A percentile compares a stretch with the other conserved stretches of the same genome.
Conservation (phyloP, 306 rosid species). For the Vicia villosa region DNA sequence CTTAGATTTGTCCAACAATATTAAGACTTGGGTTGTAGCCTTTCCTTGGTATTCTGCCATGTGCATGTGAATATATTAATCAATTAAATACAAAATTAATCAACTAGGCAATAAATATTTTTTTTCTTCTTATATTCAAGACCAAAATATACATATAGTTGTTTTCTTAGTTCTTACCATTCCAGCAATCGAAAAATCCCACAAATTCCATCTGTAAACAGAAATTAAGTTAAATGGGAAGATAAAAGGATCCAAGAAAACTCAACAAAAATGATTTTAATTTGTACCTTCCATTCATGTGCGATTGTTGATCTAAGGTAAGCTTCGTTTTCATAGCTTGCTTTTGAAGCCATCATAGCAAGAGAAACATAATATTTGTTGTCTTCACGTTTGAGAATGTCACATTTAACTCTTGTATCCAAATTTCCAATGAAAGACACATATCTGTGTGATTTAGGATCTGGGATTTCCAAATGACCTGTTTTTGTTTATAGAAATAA, state of each 20-base stretch:
- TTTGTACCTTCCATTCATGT: conserved; percentile 60
- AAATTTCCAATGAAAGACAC: conserved; percentile 58
- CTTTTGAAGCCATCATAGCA: conserved; percentile 74
- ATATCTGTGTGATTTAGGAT: conserved; percentile 42
- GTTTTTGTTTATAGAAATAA: background rate
- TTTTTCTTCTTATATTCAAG: background rate
- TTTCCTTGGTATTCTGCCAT: conserved; percentile 63
- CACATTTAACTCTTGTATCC: conserved; percentile 52
- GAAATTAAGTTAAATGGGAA: background rate
- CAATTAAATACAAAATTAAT: background rate
- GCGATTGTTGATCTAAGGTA: conserved; percentile 42
- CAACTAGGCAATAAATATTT: no score
- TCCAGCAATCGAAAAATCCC: conserved; percentile 71
- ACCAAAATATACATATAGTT: background rate
- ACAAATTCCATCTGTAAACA: conserved; percentile 63
- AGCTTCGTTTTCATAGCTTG: conserved; percentile 59
- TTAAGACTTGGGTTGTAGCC: conserved; percentile 61
- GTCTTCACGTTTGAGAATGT: conserved; percentile 49
- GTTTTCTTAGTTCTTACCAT: conserved; percentile 50
- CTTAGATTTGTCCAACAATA: conserved; percentile 50
- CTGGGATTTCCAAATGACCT: conserved; percentile 53
- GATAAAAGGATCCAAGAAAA: background rate
- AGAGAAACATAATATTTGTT: conserved; percentile 44
- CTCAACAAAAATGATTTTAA: background rate
- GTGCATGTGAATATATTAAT: background rate